Evolutionary conservation across 2,329 filamentous ascomycete species (phyloP).

Genomic region (Aspergillus tamarii): DNA sequence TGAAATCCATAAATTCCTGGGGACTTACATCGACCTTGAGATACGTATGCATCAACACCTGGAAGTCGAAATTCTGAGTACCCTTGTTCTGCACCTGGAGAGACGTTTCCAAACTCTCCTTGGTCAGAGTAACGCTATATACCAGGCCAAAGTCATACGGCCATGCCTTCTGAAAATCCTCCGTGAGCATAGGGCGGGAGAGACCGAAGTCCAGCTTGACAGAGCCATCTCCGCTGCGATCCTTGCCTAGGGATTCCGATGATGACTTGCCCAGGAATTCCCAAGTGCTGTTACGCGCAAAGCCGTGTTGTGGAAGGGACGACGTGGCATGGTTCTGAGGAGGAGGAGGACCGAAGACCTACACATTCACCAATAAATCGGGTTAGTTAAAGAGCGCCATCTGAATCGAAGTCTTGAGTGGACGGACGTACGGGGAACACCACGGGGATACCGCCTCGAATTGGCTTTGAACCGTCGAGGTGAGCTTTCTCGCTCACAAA

Average conservation of each 20-base stretch:
- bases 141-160: slow-evolving; percentile 85
- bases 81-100: slow-evolving; percentile 90
- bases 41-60: slow-evolving; percentile 90
- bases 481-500: slow-evolving; percentile 80
- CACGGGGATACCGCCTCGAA: slow-evolving; percentile 87
- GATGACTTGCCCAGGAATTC: slow-evolving; percentile 84
- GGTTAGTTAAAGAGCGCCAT: not conserved
- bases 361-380: not conserved
- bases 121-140: slow-evolving; percentile 86
- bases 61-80: slow-evolving; percentile 80
- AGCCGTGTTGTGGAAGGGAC: slow-evolving; percentile 87
- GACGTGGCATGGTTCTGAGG: slow-evolving; percentile 76
- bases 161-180: slow-evolving; percentile 74
- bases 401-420: not conserved
- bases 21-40: slow-evolving; percentile 72
- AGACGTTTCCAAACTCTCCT: slow-evolving; percentile 74
- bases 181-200: slow-evolving; percentile 70
- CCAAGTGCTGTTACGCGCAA: slow-evolving; percentile 88
- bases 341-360: slow-evolving; percentile 83
- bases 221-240: slow-evolving; percentile 59
- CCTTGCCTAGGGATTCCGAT: slow-evolving; percentile 60
- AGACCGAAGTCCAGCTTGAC: slow-evolving; percentile 97
- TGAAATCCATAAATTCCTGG: not conserved
- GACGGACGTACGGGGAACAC: slow-evolving; percentile 80
- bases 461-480: slow-evolving; percentile 84